Base-by-base conservation (phyloP, 345 rosid species). In the Pugionium cornutum region DNA sequence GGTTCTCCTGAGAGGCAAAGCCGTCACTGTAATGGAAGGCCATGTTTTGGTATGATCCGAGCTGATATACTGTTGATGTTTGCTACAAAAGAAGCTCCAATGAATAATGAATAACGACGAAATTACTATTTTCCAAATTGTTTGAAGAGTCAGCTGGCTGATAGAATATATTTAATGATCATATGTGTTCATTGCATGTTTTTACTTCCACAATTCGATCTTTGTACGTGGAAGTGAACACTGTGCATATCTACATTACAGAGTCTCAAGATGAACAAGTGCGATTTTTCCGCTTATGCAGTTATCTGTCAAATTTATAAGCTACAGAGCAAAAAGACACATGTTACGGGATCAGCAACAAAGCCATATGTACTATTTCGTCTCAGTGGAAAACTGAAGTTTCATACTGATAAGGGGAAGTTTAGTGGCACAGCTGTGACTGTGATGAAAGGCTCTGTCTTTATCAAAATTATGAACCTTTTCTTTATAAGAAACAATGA, bases 21-120 rank as follows among this genome's bases (percentile, higher is more conserved):
- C 95, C 28, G 77, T 82, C 2, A 79, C 78, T 50, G 80, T 84
- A 26, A 90, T 86, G 92, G 77, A 81, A 69, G 92, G 97, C 66
- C 76, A 75, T 65, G 51, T 86, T 58, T 64, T 86, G 35, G 92
- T 77, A 52, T 90, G 75, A 72, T 27, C 7, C 43, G 31, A 35
- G 9, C 43, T 57, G 1, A 41, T 48, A 4, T 36, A 29, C 2
- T 33, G 40, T 45, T 61, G 6, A 1, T 1, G 37, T 49, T 45
- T 10, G 18, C 46, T 32, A 27, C 46, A 37, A 51, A 47, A 31
- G 11, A 36, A 36, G 25, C 9, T 29, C 5, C 31, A 31, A 1
- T 42, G 31, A 28, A 1, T 27, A 36, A 37, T 37, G 56, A 61
- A 61, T 61, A 33, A 45, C 8, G 41, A 33, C 4, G 31, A 50